Base-by-base conservation (phyloP, 2,329 filamentous ascomycete species). In the Colletotrichum sp. region DNA sequence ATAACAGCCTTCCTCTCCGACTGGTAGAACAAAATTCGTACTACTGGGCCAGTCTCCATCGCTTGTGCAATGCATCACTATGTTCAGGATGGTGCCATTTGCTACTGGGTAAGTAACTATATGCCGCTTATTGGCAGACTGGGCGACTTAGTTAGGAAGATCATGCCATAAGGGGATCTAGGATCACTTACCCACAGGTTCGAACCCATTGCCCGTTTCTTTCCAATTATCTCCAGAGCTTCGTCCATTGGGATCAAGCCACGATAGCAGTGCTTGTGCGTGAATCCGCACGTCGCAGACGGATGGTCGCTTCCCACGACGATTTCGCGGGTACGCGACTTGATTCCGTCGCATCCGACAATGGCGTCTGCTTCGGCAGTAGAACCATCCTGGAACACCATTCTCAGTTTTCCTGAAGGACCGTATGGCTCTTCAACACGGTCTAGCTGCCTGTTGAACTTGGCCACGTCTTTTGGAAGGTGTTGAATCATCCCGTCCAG, bases 281-380 rank as follows among this genome's bases (percentile, higher is more conserved):
- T 88, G 72, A 90, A 93, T 0, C 78, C 71, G 1, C 81, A 85
- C 78, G 2, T 88, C 79, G 65, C 85, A 67, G 30, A 86, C 79
- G 69, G 85, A 80, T 64, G 85, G 78, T 80, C 76, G 34, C 83
- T 78, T 2, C 88, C 89, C 0, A 93, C 83, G 8, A 94, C 81
- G 3, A 91, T 80, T 30, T 88, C 82, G 18, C 92, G 84, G 81
- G 5, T 84, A 81, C 73, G 81, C 81, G 73, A 18, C 4, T 92
- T 92, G 79, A 93, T 91, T 1, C 91, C 91, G 80, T 93, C 91
- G 78, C 90, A 92, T 2, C 90, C 77, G 83, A 94, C 83, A 0
- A 92, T 69, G 2, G 81, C 84, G 30, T 86, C 84, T 7, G 86
- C 83, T 16, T 81, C 78, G 4, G 83, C 85, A 1, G 80, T 82